These are phyloP conservation scores for Ophiostoma ips DNA, from an alignment of 2,329 filamentous ascomycete species.

Conservation along the genomic window DNA sequence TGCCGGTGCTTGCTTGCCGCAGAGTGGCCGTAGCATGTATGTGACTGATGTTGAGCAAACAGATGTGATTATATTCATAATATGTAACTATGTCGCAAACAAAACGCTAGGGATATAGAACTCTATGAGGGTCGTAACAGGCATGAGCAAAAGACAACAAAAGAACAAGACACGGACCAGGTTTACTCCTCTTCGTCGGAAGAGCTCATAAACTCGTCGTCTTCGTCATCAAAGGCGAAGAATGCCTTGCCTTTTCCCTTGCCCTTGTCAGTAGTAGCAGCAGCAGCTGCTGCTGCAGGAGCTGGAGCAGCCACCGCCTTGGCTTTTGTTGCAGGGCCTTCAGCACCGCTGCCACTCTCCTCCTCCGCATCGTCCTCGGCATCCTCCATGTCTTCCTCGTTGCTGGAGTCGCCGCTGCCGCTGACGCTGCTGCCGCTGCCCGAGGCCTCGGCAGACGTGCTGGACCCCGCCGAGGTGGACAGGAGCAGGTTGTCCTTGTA, in stretches of 20 bases:
- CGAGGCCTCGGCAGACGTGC: constrained; percentile 23
- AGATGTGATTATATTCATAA: background rate
- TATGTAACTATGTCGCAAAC: background rate
- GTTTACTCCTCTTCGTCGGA: constrained; percentile 37
- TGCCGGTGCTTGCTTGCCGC: too few relatives aligned
- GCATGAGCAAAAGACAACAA: background rate
- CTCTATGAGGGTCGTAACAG: background rate
- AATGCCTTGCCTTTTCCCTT: constrained; percentile 36
- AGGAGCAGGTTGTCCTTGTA: constrained; percentile 45
- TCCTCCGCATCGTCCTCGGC: constrained; percentile 21
- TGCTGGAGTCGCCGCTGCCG: constrained; percentile 17
- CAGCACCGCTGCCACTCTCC: background rate
- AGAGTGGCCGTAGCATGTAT: too few relatives aligned
- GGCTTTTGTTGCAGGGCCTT: constrained; percentile 28
- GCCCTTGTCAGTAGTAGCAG: constrained; percentile 16
- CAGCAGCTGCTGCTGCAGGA: background rate
- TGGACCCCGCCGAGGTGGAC: constrained; percentile 35
- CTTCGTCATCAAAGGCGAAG: constrained; percentile 69
- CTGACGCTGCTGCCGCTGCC: constrained; percentile 16
- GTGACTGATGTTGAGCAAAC: background rate
- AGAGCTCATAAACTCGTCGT: constrained; percentile 60
- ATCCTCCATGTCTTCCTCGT: constrained; percentile 16
- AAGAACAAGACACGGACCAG: background rate
- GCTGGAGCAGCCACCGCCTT: constrained; percentile 17
- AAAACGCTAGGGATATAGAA: too few relatives aligned